Base-by-base conservation (phyloP, 805 yeast species). In the Hanseniaspora valbyensis region DNA sequence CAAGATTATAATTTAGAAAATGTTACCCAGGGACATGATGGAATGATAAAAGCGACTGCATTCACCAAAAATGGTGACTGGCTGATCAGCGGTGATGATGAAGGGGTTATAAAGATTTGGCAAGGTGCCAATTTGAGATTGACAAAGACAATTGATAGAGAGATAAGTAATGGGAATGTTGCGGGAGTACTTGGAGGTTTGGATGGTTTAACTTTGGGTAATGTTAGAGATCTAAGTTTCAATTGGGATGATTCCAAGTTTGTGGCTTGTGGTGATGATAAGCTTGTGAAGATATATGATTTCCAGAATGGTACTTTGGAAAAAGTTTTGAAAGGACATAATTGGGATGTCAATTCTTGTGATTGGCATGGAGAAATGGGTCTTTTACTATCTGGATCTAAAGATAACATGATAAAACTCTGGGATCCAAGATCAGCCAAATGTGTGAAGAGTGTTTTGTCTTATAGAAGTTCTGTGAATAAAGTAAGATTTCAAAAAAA, bases 11-110 rank as follows among this genome's bases (percentile, higher is more conserved):
- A 86, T 62, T 88, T 92, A 62, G 99, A 92, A 64, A 86, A 95
- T 50, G 88, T 92, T 56, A 92, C 89, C 94, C 98, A 92, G 69
- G 97, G 97, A 1, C 99, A 92, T 66, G 99, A 92, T 63, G 73
- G 83, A 53, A 88, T 96, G 0, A 83, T 92, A 33, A 74, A 88
- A 30, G 72, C 90, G 1, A 69, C 87, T 60, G 74, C 77, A 56
- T 92, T 90, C 66, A 80, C 92, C 5, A 94, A 87, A 63, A 81
- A 82, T 54, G 96, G 87, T 54, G 96, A 89, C 55, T 92, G 97
- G 97, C 73, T 92, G 54, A 69, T 92, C 22, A 81, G 94, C 61
- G 96, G 95, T 33, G 97, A 92, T 67, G 90, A 88, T 59, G 88
- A 82, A 52, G 99, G 98, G 24, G 71, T 74, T 5, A 76, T 92